Evolutionary conservation across 768 basidiomycete species (phyloP).

Genomic region (Mycena epipterygia): DNA sequence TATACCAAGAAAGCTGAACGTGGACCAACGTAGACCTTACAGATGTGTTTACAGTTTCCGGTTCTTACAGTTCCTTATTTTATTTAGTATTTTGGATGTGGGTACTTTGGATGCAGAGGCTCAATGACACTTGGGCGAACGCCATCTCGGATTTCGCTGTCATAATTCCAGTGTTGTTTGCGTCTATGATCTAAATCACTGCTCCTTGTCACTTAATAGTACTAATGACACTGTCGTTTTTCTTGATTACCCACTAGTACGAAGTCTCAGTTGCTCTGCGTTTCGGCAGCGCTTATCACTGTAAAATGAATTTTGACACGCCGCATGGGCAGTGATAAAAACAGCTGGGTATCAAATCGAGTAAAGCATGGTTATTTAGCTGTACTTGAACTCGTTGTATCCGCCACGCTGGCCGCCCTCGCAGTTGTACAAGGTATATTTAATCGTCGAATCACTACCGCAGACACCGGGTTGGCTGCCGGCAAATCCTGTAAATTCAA

Average conservation of each 20-base stretch:
- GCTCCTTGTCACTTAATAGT: conserved; percentile 1
- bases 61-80: too few species aligned
- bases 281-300: not conserved
- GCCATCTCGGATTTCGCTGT: not conserved
- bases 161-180: not conserved
- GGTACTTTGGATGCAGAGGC: too few species aligned
- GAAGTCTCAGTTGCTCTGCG: conserved; percentile 1
- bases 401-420: conserved; percentile 1
- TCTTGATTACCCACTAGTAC: not conserved
- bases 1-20: too few species aligned
- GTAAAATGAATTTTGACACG: not conserved
- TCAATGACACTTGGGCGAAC: too few species aligned
- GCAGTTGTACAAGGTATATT: conserved; percentile 6
- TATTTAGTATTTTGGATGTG: too few species aligned
- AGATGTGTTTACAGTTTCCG: too few species aligned
- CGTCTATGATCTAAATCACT: not conserved
- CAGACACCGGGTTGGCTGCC: conserved; percentile 2
- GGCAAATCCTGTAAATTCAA: not conserved
- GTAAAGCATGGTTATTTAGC: not conserved
- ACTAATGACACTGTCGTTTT: not conserved
- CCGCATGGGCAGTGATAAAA: not conserved
- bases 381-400: conserved; percentile 6
- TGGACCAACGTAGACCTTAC: too few species aligned
- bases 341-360: not conserved
- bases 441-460: not conserved